These are phyloP conservation scores for Trichophyton rubrum DNA, from an alignment of 2,329 filamentous ascomycete genomes.

Conservation along the genomic window DNA sequence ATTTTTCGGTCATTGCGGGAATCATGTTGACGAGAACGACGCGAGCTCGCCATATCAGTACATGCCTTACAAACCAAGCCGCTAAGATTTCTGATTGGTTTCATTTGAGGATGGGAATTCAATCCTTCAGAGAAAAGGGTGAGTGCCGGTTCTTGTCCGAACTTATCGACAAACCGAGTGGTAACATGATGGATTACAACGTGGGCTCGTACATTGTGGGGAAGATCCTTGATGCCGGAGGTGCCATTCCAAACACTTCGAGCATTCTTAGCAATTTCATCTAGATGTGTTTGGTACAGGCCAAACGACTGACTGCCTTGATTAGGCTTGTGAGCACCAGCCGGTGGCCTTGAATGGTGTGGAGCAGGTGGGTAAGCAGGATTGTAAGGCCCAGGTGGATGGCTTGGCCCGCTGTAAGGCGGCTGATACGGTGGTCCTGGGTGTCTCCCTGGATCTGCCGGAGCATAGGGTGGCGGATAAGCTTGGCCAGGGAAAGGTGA, in stretches of 20 bases:
- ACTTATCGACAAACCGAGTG: slow-evolving; percentile 45
- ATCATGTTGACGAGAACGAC: slow-evolving; percentile 12
- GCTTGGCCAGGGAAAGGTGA: slow-evolving; percentile 17
- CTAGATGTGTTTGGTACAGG: slow-evolving; percentile 37
- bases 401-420: slow-evolving; percentile 12
- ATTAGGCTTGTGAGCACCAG: slow-evolving; percentile 11
- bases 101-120: slow-evolving; percentile 46
- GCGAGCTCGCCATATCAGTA: slow-evolving; percentile 9
- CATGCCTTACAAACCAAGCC: slow-evolving; percentile 47
- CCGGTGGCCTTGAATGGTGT: slow-evolving; percentile 6
- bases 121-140: slow-evolving; percentile 48
- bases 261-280: slow-evolving; percentile 43
- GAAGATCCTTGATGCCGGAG: slow-evolving; percentile 47
- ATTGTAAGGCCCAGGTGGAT: slow-evolving; percentile 10
- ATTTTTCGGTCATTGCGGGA: slow-evolving; percentile 15
- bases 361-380: slow-evolving; percentile 7
- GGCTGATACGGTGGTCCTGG: slow-evolving; percentile 13
- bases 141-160: slow-evolving; percentile 45
- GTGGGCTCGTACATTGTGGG: slow-evolving; percentile 50
- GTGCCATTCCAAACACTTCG: slow-evolving; percentile 52
- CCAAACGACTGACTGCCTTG: slow-evolving; percentile 27
- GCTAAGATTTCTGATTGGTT: slow-evolving; percentile 43
- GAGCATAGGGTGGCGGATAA: slow-evolving; percentile 16
- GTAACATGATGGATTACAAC: slow-evolving; percentile 52
- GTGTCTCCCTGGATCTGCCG: slow-evolving; percentile 13